Evolutionary conservation across 345 rosid genomes (phyloP).

Genomic region (Lepidium sativum): DNA sequence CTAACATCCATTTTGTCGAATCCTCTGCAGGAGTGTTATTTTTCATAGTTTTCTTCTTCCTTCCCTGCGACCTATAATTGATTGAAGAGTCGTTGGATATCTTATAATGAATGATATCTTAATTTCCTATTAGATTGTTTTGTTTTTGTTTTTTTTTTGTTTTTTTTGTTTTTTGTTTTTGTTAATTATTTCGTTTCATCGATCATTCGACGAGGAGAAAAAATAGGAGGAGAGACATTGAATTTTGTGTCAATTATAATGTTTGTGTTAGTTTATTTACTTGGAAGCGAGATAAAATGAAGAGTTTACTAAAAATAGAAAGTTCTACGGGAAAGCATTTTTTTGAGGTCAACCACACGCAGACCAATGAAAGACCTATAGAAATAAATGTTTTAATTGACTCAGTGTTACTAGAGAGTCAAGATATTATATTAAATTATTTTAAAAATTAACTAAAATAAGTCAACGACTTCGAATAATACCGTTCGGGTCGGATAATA

Average conservation of each 20-base stretch:
- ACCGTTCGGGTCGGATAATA: no score
- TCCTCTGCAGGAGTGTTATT: constrained; percentile 21
- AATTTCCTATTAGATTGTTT: neutral
- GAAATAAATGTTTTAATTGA: neutral
- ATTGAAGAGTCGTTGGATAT: constrained; percentile 6
- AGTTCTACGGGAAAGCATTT: constrained; percentile 10
- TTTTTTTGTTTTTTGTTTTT: no score
- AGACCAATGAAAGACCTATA: constrained; percentile 17
- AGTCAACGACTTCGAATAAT: no score
- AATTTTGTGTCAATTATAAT: constrained; percentile 13
- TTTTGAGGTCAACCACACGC: constrained; percentile 22
- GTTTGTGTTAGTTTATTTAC: constrained; percentile 23
- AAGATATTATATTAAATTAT: neutral
- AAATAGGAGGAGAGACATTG: constrained; percentile 21
- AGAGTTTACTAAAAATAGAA: constrained; percentile 22
- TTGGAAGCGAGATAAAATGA: constrained; percentile 11
- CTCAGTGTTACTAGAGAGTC: no score
- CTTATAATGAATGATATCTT: constrained; percentile 1
- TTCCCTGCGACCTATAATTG: neutral
- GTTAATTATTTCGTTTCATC: neutral
- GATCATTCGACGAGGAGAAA: constrained; percentile 10
- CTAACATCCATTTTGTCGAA: constrained; percentile 52
- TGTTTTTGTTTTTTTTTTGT: neutral
- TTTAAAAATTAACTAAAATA: no score
- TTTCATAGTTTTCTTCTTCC: constrained; percentile 13